These are phyloP conservation scores for Gossypium davidsonii DNA, from an alignment of 441 rosid species.

Conservation along the genomic window DNA sequence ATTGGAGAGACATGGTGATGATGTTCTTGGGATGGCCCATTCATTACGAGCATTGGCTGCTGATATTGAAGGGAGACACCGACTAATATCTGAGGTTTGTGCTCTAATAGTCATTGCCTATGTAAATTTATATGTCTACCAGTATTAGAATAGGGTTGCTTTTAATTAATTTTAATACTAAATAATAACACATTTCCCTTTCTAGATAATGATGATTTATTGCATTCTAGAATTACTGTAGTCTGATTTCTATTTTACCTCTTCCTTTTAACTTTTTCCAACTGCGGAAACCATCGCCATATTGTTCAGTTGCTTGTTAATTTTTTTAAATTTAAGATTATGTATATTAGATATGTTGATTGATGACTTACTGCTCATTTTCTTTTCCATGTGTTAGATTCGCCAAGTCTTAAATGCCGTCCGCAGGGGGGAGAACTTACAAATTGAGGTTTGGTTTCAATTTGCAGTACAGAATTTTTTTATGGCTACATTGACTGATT, in stretches of 20 bases:
- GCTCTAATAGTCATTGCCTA: neutral
- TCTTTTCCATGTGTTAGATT: slow-evolving; percentile 42
- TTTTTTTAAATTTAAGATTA: neutral
- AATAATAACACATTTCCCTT: neutral
- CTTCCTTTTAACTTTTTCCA: neutral
- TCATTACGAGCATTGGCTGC: slow-evolving; percentile 63
- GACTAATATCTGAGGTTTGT: slow-evolving; percentile 70
- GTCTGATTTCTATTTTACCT: neutral
- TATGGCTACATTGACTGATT: neutral
- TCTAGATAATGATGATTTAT: neutral
- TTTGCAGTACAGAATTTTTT: neutral
- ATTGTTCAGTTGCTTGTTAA: neutral
- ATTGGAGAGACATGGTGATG: slow-evolving; percentile 56
- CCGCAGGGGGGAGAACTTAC: slow-evolving; percentile 71
- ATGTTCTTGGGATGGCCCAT: slow-evolving; percentile 52
- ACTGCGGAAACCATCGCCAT: no score
- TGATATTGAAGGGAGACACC: slow-evolving; percentile 64
- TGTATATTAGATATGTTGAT: neutral
- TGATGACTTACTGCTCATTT: neutral
- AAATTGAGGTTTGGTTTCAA: slow-evolving; percentile 56
- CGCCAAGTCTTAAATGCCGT: slow-evolving; percentile 71
- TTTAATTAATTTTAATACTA: neutral
- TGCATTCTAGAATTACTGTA: neutral
- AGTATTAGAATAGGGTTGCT: neutral
- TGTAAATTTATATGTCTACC: neutral